Evolutionary conservation across 192 early-diverging fungal genomes (phyloP).

Genomic region (Gigaspora rosea): DNA sequence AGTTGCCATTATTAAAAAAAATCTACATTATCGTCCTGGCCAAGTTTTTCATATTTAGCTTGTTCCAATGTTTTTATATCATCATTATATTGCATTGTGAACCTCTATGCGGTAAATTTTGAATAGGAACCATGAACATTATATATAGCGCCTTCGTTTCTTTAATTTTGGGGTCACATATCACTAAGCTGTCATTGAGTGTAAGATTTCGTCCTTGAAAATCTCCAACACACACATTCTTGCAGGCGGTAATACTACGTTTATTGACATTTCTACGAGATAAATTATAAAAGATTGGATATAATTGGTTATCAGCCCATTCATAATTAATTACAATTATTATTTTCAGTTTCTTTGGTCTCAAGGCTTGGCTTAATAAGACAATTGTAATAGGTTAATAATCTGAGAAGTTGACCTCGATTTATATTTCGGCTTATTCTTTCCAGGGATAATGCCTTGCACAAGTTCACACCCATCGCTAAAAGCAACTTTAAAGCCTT

Average conservation of each 20-base stretch:
- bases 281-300: too few relatives aligned
- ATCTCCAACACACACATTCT: constrained; percentile 85
- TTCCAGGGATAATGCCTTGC: too few relatives aligned
- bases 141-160: constrained; percentile 71
- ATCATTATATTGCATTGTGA: too few relatives aligned
- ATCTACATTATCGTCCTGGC: constrained; percentile 63
- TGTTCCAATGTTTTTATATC: constrained; percentile 63
- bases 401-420: too few relatives aligned
- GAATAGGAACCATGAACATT: not conserved
- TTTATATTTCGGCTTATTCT: too few relatives aligned
- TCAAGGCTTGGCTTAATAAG: too few relatives aligned
- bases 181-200: constrained; percentile 47
- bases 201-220: constrained; percentile 66
- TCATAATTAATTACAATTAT: too few relatives aligned
- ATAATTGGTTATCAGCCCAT: too few relatives aligned
- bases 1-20: constrained; percentile 73
- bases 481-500: too few relatives aligned
- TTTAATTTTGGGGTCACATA: constrained; percentile 73
- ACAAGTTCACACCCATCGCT: too few relatives aligned
- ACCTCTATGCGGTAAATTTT: not conserved
- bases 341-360: too few relatives aligned
- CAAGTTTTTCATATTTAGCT: constrained; percentile 70
- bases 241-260: constrained; percentile 81
- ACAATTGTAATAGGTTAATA: too few relatives aligned
- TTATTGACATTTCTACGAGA: constrained; percentile 53